Conservation (phyloP, 768 basidiomycete species). For the Suillus subluteus region DNA sequence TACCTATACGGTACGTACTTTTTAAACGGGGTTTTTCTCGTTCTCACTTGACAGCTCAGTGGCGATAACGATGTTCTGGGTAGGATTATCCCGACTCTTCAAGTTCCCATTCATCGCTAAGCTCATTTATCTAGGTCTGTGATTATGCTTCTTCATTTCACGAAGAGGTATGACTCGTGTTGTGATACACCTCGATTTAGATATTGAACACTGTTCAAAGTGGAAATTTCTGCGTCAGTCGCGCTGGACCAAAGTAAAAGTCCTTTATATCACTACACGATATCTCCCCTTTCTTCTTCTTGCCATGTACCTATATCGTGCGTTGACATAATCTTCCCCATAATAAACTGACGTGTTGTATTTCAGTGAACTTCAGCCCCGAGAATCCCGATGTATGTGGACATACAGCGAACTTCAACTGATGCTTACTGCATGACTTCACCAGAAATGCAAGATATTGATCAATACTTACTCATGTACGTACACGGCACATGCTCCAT, state of each 20-base stretch:
- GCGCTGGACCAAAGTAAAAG: not conserved
- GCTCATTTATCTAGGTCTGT: not conserved
- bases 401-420: not conserved
- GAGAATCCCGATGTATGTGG: not conserved
- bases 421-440: not conserved
- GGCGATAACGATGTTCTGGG: not conserved
- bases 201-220: not conserved
- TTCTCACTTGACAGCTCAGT: not conserved
- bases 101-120: not conserved
- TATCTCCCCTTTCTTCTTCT: not conserved
- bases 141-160: not conserved
- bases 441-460: not conserved
- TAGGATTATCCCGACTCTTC: not conserved
- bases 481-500: not conserved
- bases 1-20: too few relatives aligned
- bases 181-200: not conserved
- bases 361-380: not conserved
- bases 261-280: not conserved
- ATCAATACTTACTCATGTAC: not conserved
- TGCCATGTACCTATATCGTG: not conserved
- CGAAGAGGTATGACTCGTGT: not conserved
- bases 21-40: too few relatives aligned
- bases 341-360: not conserved
- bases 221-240: not conserved
- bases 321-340: not conserved